phyloP scores from a whole-genome alignment of 2,329 filamentous ascomycete species.

The Trichoderma sp. region DNA sequence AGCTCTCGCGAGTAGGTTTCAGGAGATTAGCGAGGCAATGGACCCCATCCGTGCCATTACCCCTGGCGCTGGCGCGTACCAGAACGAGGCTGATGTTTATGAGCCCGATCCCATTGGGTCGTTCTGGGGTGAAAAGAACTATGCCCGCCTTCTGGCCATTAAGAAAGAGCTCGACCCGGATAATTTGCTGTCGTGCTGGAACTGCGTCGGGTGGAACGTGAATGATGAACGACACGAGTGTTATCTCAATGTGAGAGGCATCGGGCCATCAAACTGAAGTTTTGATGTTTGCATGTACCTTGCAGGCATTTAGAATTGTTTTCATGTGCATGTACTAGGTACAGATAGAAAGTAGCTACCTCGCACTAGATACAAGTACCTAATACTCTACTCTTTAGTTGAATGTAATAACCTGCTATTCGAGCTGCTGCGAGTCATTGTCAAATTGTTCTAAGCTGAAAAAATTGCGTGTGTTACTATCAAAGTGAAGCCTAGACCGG shows the following conservation, averaged over 20 bases:
- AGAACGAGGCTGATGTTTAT: conserved; percentile 31
- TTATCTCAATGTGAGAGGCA: conserved; percentile 6
- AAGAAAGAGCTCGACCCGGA: conserved; percentile 48
- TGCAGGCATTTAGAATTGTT: neutral
- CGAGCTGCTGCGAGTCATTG: neutral
- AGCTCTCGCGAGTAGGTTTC: conserved; percentile 4
- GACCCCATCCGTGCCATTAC: conserved; percentile 18
- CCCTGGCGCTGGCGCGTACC: conserved; percentile 26
- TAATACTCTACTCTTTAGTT: neutral
- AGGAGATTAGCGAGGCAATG: conserved; percentile 23
- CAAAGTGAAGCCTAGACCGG: neutral
- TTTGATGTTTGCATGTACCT: neutral
- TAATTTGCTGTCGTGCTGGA: conserved; percentile 34
- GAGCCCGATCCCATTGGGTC: conserved; percentile 28
- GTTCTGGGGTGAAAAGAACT: conserved; percentile 34
- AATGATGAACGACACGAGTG: conserved; percentile 6
- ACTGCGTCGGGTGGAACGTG: conserved; percentile 20
- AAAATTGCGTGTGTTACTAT: neutral
- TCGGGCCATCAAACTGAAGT: neutral
- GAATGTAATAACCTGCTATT: neutral
- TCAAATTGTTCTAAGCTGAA: neutral
- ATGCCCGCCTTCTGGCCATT: conserved; percentile 36
- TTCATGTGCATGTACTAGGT: neutral
- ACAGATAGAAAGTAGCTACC: neutral
- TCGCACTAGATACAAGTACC: neutral